Percentiles rank a stretch among this genome's conserved stretches.
Conservation (phyloP, 2,329 filamentous ascomycete species). For the Trichoderma asperellum region DNA sequence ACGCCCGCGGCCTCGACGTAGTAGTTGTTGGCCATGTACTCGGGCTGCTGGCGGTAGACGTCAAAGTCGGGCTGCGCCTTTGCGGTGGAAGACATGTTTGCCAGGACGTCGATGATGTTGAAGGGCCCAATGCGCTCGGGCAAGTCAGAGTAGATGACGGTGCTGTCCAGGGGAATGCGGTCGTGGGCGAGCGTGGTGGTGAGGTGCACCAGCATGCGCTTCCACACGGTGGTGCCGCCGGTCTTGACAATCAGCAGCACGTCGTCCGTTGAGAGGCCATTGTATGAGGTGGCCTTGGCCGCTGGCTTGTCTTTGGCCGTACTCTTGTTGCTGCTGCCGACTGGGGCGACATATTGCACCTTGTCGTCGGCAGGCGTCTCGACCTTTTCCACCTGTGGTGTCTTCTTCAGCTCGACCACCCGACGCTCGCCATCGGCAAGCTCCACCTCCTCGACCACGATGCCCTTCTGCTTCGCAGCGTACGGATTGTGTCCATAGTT, state of each 20-base stretch:
- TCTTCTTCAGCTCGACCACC: background rate
- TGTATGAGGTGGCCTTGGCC: slow-evolving; percentile 21
- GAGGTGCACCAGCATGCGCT: slow-evolving; percentile 35
- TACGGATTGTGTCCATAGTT: slow-evolving; percentile 23
- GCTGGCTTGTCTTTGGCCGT: background rate
- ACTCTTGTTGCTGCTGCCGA: slow-evolving; percentile 10
- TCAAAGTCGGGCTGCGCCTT: slow-evolving; percentile 33
- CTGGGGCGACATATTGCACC: slow-evolving; percentile 14
- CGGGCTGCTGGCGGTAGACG: slow-evolving; percentile 35
- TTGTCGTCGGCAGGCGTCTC: background rate
- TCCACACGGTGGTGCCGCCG: slow-evolving; percentile 36
- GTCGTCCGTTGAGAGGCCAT: slow-evolving; percentile 31
- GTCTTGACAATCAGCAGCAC: slow-evolving; percentile 37
- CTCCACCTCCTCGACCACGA: slow-evolving; percentile 11
- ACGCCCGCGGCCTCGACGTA: slow-evolving; percentile 34
- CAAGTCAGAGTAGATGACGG: slow-evolving; percentile 35
- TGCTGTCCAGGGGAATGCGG: slow-evolving; percentile 30
- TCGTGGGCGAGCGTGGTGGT: slow-evolving; percentile 30
- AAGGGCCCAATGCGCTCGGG: slow-evolving; percentile 32
- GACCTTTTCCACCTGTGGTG: background rate
- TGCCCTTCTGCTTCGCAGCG: slow-evolving; percentile 6
- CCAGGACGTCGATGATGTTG: slow-evolving; percentile 33
- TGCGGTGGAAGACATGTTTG: slow-evolving; percentile 32
- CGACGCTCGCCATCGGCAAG: background rate
- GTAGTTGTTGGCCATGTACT: slow-evolving; percentile 35